A percentile compares a stretch with the other conserved stretches of the same genome.
Evolutionary conservation across 1,284 basidiomycete species (phyloP).

Genomic region (Coniferiporia weirii): DNA sequence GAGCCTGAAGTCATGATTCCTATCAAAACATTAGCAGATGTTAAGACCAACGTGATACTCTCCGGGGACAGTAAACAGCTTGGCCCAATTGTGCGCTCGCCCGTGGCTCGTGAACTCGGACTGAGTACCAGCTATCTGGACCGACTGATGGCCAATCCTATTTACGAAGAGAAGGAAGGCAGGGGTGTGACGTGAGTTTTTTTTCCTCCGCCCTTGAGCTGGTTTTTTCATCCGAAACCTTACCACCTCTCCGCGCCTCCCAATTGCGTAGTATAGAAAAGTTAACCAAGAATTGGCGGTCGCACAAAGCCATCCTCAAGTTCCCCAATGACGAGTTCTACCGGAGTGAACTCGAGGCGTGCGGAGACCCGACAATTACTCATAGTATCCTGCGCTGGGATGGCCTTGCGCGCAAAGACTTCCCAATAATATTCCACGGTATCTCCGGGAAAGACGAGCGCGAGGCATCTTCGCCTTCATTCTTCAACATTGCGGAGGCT

Average conservation of each 20-base stretch:
- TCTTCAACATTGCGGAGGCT: constrained; percentile 43
- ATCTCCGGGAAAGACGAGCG: constrained; percentile 39
- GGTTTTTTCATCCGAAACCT: background rate
- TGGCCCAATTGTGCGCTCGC: constrained; percentile 54
- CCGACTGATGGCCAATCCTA: constrained; percentile 44
- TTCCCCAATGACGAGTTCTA: constrained; percentile 59
- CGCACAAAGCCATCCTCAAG: constrained; percentile 48
- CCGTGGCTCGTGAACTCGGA: constrained; percentile 43
- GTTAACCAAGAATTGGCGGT: constrained; percentile 53
- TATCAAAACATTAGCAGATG: constrained; percentile 49
- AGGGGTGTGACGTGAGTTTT: constrained; percentile 38
- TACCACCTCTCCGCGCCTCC: background rate
- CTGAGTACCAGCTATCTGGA: constrained; percentile 53
- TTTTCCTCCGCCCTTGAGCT: background rate
- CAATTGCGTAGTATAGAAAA: constrained; percentile 37
- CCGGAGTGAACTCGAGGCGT: constrained; percentile 40
- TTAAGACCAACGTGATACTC: constrained; percentile 48
- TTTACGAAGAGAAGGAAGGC: constrained; percentile 38
- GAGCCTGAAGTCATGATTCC: constrained; percentile 57
- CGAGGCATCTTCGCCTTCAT: constrained; percentile 41
- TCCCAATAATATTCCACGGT: constrained; percentile 45
- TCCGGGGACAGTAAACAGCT: constrained; percentile 61
- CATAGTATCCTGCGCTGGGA: constrained; percentile 31
- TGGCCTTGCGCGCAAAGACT: constrained; percentile 31
- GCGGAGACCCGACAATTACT: constrained; percentile 34